Percentiles rank a stretch among this genome's conserved stretches.
phyloP scores from a whole-genome alignment of 169 alveolate species.

The Cystoisospora suis region DNA sequence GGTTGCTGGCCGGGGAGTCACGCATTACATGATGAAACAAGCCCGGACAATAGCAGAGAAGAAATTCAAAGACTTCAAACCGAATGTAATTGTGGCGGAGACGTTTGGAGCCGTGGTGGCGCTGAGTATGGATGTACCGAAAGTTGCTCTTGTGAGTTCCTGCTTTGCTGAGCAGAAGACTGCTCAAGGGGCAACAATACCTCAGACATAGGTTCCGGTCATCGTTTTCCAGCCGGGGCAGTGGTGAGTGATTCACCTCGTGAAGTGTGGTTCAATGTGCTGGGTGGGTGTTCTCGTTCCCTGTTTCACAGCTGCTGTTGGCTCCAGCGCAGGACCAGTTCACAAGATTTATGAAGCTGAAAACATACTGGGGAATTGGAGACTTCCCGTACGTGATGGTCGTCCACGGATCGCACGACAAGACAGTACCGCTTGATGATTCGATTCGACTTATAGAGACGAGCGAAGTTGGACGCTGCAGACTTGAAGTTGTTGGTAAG shows the following conservation, averaged over 20 bases:
- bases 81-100: constrained; percentile 67
- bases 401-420: constrained; percentile 68
- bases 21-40: constrained; percentile 61
- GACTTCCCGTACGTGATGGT: constrained; percentile 65
- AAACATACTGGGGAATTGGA: constrained; percentile 40
- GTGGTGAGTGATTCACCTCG: background rate
- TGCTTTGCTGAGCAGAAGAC: too few relatives aligned
- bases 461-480: constrained; percentile 68
- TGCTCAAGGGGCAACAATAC: too few relatives aligned
- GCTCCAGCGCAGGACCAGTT: constrained; percentile 68
- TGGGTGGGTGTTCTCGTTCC: background rate
- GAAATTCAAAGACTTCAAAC: constrained; percentile 55
- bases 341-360: constrained; percentile 61
- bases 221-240: background rate
- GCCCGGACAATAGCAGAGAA: constrained; percentile 64
- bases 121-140: constrained; percentile 67
- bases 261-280: background rate
- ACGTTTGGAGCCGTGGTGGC: constrained; percentile 69
- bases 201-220: too few relatives aligned
- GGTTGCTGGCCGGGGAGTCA: constrained; percentile 68
- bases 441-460: constrained; percentile 67
- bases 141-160: constrained; percentile 58
- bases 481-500: constrained; percentile 67
- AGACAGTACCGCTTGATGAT: constrained; percentile 67
- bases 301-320: constrained; percentile 46